Percentiles rank a stretch among this genome's conserved stretches.
These are phyloP conservation scores for Saturnispora hagleri DNA, from an alignment of 805 yeast species.

Conservation along the genomic window DNA sequence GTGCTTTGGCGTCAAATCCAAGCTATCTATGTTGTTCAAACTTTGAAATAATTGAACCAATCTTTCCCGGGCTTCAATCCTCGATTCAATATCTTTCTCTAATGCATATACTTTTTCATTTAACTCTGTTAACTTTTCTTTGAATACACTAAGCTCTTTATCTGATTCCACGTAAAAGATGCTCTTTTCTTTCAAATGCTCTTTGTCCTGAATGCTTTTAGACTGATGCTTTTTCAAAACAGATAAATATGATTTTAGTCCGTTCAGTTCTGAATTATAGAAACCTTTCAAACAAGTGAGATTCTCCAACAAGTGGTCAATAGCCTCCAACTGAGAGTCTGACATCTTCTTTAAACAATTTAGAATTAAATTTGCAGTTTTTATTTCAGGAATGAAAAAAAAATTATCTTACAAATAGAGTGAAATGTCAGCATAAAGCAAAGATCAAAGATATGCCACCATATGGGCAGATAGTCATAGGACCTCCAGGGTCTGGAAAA, in stretches of 20 bases:
- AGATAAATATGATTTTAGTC: conserved; percentile 13
- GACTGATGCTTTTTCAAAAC: conserved; percentile 13
- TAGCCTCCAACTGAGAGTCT: conserved; percentile 19
- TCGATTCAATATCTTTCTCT: conserved; percentile 31
- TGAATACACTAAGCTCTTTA: conserved; percentile 15
- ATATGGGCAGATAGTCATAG: conserved; percentile 88
- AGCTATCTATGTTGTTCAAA: conserved; percentile 16
- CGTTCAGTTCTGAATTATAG: conserved; percentile 21
- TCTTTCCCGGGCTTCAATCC: conserved; percentile 22
- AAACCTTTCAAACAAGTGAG: conserved; percentile 20
- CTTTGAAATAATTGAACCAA: conserved; percentile 22
- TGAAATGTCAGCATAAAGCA: not conserved
- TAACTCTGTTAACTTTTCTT: conserved; percentile 11
- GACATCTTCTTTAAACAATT: conserved; percentile 2
- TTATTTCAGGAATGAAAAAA: not conserved
- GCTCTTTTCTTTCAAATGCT: conserved; percentile 14
- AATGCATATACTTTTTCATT: conserved; percentile 12
- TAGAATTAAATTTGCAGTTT: not conserved
- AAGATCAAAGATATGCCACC: conserved; percentile 30
- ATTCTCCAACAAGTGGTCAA: conserved; percentile 22
- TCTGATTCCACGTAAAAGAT: conserved; percentile 16
- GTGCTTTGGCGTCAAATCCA: conserved; percentile 20
- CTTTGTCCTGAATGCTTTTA: conserved; percentile 8
- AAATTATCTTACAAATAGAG: not conserved
- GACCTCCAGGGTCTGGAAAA: conserved; percentile 98